Base-by-base conservation (phyloP, 257 asterid genomes). In the Penstemon davidsonii region DNA sequence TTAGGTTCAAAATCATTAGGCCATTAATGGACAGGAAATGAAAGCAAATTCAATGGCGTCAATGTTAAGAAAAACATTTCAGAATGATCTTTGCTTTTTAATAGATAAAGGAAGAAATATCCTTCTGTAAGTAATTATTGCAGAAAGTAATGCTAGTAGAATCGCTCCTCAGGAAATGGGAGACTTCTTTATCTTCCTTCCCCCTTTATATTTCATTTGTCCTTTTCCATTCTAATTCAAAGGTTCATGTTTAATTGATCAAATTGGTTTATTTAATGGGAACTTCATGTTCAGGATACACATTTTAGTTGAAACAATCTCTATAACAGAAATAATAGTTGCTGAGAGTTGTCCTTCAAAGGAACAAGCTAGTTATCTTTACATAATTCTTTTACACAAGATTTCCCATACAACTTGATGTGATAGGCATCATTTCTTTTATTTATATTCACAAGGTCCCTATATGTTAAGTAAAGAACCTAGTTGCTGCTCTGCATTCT, bases 401-500 rank as follows among this genome's bases (percentile, higher is more conserved):
- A 62, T 49, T 70, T 67, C 46, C 10, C 50, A 45, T 62, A 68
- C 79, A 68, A 55, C 56, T 71, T 66, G 71, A 42, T 66, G 63
- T 25, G 51, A 47, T 54, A 7, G 63, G 57, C 25, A 25, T 41
- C 49, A 39, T 71, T 62, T 37, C 13, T 58, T 64, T 4, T 3
- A 33, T 75, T 70, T 71, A 60, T 66, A 69, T 59, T 5, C 53
- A 49, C 68, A 64, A 45, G 36, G 54, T 63, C 53, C 39, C 57
- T 51, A 39, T 8, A 10, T n/a, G 7, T 47, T 54, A 11, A 42
- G 33, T 41, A 6, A 39, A 60, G 19, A 46, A 42, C 53, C 38
- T 19, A 12, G 54, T 55, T 50, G 36, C 69, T 66, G 33, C 67
- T 0, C n/a, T 45, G 8, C 55, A 37, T 55, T 43, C 64, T 50